phyloP scores from a whole-genome alignment of 23 red algal genomes.

The Gracilaria domingensis region DNA sequence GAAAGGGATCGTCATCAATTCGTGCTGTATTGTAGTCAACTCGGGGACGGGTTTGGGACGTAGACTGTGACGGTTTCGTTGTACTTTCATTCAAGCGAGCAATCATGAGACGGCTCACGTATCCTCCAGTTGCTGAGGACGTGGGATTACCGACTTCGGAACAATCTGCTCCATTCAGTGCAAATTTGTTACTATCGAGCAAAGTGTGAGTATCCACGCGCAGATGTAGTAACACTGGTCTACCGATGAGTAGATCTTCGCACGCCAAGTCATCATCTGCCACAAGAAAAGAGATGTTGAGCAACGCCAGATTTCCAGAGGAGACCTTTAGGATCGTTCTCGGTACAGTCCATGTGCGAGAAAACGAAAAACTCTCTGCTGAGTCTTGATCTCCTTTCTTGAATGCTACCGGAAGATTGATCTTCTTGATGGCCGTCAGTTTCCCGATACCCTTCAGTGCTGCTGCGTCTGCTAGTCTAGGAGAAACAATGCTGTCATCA shows the following conservation, averaged over 20 bases:
- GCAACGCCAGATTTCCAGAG: background rate
- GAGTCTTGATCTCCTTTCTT: background rate
- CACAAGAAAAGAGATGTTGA: background rate
- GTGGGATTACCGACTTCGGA: background rate
- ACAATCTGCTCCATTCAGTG: background rate
- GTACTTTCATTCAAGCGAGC: background rate
- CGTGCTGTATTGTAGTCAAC: background rate
- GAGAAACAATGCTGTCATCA: background rate
- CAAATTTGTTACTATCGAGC: background rate
- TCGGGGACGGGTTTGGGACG: background rate
- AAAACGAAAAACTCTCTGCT: background rate
- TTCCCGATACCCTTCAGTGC: background rate
- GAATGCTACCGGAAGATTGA: background rate
- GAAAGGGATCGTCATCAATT: conserved; percentile 12
- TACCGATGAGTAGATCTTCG: background rate
- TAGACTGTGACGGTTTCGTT: too few species aligned
- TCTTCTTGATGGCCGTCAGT: background rate
- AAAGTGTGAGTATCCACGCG: background rate
- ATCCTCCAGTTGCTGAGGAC: background rate
- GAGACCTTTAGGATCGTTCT: background rate
- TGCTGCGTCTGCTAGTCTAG: background rate
- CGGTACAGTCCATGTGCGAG: background rate
- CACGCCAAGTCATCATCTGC: background rate
- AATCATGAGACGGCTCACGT: conserved; percentile 3
- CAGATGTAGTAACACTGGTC: background rate